These are phyloP conservation scores for Secale cereale DNA, from an alignment of 176 grass and related monocot genomes.

Conservation along the genomic window DNA sequence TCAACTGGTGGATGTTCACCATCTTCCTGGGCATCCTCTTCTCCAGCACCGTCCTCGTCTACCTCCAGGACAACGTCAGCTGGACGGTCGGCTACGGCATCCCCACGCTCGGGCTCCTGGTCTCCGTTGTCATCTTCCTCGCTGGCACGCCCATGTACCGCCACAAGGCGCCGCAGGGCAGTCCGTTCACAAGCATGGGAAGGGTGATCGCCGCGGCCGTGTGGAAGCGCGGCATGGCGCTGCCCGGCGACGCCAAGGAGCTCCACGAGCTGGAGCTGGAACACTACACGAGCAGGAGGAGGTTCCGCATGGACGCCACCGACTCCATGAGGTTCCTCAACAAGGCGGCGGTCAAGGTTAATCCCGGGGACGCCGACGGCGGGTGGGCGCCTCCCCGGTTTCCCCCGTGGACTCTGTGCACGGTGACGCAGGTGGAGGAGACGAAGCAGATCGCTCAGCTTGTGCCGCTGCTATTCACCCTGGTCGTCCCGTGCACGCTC, in stretches of 20 bases:
- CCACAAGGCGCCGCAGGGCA: constrained; percentile 73
- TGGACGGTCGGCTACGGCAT: constrained; percentile 74
- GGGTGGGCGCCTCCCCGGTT: background rate
- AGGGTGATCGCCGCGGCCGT: constrained; percentile 48
- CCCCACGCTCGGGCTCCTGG: constrained; percentile 48
- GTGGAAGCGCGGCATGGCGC: constrained; percentile 23
- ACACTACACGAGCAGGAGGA: constrained; percentile 23
- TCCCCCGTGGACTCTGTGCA: constrained; percentile 45
- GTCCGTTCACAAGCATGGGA: constrained; percentile 57
- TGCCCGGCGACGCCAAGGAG: constrained; percentile 35
- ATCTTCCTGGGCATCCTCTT: constrained; percentile 77
- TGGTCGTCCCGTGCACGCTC: constrained; percentile 71
- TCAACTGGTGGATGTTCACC: constrained; percentile 97
- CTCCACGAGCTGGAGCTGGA: constrained; percentile 53
- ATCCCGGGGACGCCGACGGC: background rate
- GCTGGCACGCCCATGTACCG: constrained; percentile 75
- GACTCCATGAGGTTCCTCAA: constrained; percentile 58
- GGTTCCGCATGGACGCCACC: constrained; percentile 53
- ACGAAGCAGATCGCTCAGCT: constrained; percentile 65
- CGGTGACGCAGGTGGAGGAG: constrained; percentile 66
- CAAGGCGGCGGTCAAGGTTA: constrained; percentile 52
- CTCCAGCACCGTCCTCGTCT: constrained; percentile 73
- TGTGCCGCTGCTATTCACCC: constrained; percentile 52
- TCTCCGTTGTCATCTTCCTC: constrained; percentile 65
- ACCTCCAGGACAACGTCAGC: constrained; percentile 86